These are phyloP conservation scores for Saccharomyces hybrid DNA, from an alignment of 1,139 yeast genomes.

Conservation along the genomic window DNA sequence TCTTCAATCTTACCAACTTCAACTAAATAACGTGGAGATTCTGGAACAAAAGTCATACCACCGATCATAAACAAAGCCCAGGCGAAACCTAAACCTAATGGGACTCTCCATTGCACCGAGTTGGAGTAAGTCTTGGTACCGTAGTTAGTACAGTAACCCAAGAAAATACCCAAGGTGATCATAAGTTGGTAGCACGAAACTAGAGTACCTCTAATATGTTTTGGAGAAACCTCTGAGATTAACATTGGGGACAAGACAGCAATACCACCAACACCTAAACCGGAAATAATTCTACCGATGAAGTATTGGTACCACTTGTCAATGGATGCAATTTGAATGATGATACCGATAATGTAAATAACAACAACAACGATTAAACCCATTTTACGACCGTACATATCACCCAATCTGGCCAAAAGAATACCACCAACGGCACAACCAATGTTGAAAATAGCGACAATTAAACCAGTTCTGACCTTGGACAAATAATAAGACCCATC, in stretches of 20 bases:
- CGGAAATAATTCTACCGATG: conserved; percentile 60
- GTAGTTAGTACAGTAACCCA: conserved; percentile 57
- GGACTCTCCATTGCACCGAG: conserved; percentile 59
- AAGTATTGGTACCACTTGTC: conserved; percentile 46
- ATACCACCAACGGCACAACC: conserved; percentile 71
- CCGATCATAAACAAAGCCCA: conserved; percentile 39
- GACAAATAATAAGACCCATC: conserved; percentile 38
- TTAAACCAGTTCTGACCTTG: conserved; percentile 53
- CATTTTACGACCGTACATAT: conserved; percentile 54
- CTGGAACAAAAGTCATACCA: conserved; percentile 68
- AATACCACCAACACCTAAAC: conserved; percentile 60
- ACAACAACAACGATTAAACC: conserved; percentile 49
- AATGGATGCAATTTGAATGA: conserved; percentile 55
- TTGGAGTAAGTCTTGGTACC: conserved; percentile 44
- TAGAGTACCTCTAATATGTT: conserved; percentile 61
- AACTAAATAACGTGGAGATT: conserved; percentile 68
- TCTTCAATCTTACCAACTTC: conserved; percentile 46
- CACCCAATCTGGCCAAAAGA: conserved; percentile 46
- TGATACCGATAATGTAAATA: conserved; percentile 54
- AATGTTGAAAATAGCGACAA: conserved; percentile 60
- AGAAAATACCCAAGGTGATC: conserved; percentile 55
- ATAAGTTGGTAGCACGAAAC: conserved; percentile 61
- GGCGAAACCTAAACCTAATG: conserved; percentile 46
- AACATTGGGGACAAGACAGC: conserved; percentile 58
- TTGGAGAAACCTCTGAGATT: conserved; percentile 62